phyloP scores from a whole-genome alignment of 2,329 filamentous ascomycete genomes.

The Stemphylium beticola region DNA sequence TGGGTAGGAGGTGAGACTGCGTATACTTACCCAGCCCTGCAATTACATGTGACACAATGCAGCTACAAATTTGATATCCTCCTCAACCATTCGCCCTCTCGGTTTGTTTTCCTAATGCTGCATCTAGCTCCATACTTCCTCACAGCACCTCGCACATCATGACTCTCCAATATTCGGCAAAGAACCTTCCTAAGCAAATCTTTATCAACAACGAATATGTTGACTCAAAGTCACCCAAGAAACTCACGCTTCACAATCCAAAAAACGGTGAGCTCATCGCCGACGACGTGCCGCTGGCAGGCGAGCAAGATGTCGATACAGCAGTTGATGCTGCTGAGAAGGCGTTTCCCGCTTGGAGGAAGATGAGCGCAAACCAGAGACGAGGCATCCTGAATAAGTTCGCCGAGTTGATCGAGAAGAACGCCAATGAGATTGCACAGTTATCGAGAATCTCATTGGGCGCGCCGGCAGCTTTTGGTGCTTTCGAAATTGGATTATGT shows the following conservation, averaged over 20 bases:
- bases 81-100: constrained; percentile 10
- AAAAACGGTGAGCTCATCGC: constrained; percentile 58
- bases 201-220: constrained; percentile 51
- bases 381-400: constrained; percentile 43
- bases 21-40: background rate
- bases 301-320: constrained; percentile 53
- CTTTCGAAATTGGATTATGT: constrained; percentile 51
- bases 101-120: background rate
- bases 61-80: constrained; percentile 12
- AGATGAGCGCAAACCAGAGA: constrained; percentile 30
- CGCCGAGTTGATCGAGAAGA: constrained; percentile 39
- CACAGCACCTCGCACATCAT: constrained; percentile 16
- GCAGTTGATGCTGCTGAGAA: constrained; percentile 58
- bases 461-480: constrained; percentile 54
- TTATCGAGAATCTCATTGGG: constrained; percentile 56
- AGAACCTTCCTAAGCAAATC: constrained; percentile 49
- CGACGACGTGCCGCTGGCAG: constrained; percentile 56
- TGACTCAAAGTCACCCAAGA: constrained; percentile 50
- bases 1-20: constrained; percentile 5
- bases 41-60: background rate
- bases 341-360: constrained; percentile 55
- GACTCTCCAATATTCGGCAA: constrained; percentile 42
- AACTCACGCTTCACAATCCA: constrained; percentile 58
- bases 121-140: background rate
- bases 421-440: constrained; percentile 32